A percentile compares a stretch with the other conserved stretches of the same genome.
These are phyloP conservation scores for Parietichytrium sp. DNA, from an alignment of 108 stramenopile species.

Conservation along the genomic window DNA sequence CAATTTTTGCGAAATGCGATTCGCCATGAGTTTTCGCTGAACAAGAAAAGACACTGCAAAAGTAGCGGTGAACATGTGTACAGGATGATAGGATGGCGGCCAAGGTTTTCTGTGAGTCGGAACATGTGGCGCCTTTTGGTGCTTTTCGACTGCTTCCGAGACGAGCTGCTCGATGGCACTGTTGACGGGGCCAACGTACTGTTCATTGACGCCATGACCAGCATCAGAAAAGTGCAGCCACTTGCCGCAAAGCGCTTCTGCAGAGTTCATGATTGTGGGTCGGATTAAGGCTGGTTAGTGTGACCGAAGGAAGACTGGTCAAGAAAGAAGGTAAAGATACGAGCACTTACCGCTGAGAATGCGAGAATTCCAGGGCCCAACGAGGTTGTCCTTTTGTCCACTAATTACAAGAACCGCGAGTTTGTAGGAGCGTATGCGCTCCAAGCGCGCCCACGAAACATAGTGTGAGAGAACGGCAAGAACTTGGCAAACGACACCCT, in stretches of 20 bases:
- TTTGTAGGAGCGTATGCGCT: neutral
- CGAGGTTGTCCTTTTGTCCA: neutral
- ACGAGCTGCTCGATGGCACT: neutral
- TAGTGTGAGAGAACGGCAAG: neutral
- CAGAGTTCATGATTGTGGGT: no score
- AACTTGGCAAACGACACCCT: neutral
- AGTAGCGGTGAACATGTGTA: neutral
- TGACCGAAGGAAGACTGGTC: no score
- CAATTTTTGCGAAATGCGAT: neutral
- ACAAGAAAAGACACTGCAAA: neutral
- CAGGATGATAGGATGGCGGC: neutral
- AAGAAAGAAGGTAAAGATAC: no score
- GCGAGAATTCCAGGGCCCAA: slow-evolving; percentile 5
- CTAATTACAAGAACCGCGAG: neutral
- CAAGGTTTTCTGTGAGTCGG: neutral
- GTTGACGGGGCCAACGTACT: neutral
- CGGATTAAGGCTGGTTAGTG: no score
- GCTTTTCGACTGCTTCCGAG: neutral
- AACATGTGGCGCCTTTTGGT: neutral
- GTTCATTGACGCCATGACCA: slow-evolving; percentile 23
- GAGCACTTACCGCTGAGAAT: no score
- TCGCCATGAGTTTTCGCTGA: neutral
- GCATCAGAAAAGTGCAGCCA: slow-evolving; percentile 30
- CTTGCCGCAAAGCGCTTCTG: neutral
- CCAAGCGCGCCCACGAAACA: neutral